phyloP scores from a whole-genome alignment of 768 basidiomycete genomes.

The Suillus plorans region DNA sequence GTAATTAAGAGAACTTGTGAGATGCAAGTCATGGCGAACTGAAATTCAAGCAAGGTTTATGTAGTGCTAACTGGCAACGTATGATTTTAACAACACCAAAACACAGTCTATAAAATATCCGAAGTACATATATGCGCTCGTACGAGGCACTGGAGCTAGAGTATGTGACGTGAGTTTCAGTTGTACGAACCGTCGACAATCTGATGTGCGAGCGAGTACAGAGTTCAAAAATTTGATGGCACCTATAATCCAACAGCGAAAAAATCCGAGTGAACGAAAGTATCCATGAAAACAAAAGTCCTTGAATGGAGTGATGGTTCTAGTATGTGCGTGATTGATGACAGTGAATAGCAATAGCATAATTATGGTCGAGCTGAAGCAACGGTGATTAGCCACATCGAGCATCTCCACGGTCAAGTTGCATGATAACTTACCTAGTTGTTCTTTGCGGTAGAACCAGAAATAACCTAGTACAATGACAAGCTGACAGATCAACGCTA shows the following conservation, averaged over 20 bases:
- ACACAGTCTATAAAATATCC: background rate
- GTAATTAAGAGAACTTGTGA: background rate
- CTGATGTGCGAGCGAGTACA: background rate
- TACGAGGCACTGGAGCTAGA: background rate
- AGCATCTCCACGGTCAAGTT: background rate
- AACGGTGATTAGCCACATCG: background rate
- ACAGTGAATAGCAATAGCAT: background rate
- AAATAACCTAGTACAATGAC: conserved; percentile 90
- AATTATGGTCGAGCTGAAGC: conserved; percentile 27
- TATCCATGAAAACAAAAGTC: conserved; percentile 4
- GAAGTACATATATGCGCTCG: background rate
- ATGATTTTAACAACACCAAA: background rate
- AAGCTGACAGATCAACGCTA: conserved; percentile 76
- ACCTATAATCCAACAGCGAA: background rate
- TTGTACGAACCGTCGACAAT: background rate
- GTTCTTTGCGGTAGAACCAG: conserved; percentile 97
- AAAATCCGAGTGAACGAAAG: background rate
- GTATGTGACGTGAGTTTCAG: background rate
- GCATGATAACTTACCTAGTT: conserved; percentile 58
- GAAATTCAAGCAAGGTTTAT: background rate
- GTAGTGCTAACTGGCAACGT: background rate
- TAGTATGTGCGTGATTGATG: background rate
- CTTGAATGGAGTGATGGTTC: conserved; percentile 2
- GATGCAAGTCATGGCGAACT: background rate
- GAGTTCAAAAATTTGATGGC: background rate